Evolutionary conservation across 768 basidiomycete species (phyloP).

Genomic region (Chalciporus pseudorubinellus): DNA sequence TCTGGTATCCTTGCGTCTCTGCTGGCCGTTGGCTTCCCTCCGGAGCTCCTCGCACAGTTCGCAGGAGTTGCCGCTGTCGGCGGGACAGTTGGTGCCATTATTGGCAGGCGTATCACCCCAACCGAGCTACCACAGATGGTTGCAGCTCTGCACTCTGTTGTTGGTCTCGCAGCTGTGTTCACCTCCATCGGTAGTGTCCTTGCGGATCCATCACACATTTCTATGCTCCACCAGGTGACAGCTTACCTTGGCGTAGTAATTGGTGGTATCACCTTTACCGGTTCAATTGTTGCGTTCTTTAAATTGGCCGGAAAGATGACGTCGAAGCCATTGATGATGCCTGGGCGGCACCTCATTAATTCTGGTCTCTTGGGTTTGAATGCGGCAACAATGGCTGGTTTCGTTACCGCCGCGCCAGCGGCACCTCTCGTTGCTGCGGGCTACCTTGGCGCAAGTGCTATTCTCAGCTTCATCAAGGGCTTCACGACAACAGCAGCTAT

Average conservation of each 20-base stretch:
- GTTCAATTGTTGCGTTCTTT: constrained; percentile 85
- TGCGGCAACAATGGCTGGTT: constrained; percentile 70
- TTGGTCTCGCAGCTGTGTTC: constrained; percentile 85
- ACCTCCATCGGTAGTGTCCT: constrained; percentile 84
- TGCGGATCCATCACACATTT: constrained; percentile 63
- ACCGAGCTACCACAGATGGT: constrained; percentile 88
- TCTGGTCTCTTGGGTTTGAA: constrained; percentile 69
- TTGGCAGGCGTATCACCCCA: constrained; percentile 81
- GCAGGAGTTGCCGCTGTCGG: constrained; percentile 75
- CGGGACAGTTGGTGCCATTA: constrained; percentile 62
- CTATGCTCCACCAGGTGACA: constrained; percentile 74
- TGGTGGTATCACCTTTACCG: constrained; percentile 87
- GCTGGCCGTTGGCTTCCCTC: constrained; percentile 78
- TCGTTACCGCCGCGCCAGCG: constrained; percentile 65
- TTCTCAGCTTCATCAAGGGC: constrained; percentile 82
- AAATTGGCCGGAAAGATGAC: constrained; percentile 84
- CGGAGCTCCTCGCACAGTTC: constrained; percentile 74
- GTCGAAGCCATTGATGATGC: constrained; percentile 67
- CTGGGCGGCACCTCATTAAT: constrained; percentile 78
- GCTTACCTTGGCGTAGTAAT: constrained; percentile 87
- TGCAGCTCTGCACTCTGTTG: constrained; percentile 81
- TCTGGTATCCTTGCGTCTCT: constrained; percentile 81
- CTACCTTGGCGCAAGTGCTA: constrained; percentile 69
- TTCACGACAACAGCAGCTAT: constrained; percentile 89
- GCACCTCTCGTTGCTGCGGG: constrained; percentile 75